A percentile compares a stretch with the other conserved stretches of the same genome.
phyloP scores from a whole-genome alignment of 768 basidiomycete genomes.

The Mycena epipterygia region DNA sequence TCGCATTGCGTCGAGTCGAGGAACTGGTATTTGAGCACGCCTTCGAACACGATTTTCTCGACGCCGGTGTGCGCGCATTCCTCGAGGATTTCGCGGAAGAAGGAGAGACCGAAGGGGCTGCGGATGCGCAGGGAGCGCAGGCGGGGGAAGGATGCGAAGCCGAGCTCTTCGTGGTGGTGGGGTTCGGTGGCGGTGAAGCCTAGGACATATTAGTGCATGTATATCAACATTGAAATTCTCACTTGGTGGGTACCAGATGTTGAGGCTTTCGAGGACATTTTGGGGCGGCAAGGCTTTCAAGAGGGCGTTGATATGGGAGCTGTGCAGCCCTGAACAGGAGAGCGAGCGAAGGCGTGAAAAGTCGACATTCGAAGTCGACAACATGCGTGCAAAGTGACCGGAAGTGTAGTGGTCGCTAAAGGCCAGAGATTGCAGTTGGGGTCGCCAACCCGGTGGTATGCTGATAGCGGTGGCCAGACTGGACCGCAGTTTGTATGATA shows the following conservation, averaged over 20 bases:
- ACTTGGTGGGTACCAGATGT: constrained; percentile 1
- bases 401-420: not conserved
- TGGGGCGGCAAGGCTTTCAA: not conserved
- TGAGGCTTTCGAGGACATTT: constrained; percentile 7
- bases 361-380: not conserved
- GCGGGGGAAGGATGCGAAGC: not conserved
- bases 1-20: not conserved
- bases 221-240: not conserved
- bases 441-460: not conserved
- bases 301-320: not conserved
- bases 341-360: not conserved
- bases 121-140: not conserved
- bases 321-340: not conserved
- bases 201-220: not conserved
- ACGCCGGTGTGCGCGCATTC: not conserved
- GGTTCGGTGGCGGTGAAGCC: not conserved
- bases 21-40: not conserved
- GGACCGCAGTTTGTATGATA: not conserved
- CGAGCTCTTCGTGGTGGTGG: not conserved
- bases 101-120: not conserved
- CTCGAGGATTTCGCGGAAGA: not conserved
- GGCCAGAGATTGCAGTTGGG: not conserved
- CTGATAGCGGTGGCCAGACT: not conserved
- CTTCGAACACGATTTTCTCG: not conserved
- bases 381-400: not conserved